Percentiles rank a stretch among this genome's conserved stretches.
Evolutionary conservation across 23 red algal species (phyloP).

Genomic region (Gracilaria gracilis): DNA sequence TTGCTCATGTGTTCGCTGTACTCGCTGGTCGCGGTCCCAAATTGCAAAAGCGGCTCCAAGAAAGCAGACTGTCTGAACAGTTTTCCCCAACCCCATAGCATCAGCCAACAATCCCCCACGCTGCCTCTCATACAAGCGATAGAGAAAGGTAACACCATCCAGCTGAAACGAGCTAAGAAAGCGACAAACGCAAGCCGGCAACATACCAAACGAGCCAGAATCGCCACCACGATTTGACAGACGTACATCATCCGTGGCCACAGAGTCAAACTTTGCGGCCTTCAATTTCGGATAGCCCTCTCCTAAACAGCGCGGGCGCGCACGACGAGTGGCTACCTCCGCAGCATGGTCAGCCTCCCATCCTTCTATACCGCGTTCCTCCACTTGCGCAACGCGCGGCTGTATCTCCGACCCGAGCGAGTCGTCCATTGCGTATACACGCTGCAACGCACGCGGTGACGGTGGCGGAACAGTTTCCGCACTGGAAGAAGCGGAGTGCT

Average conservation of each 20-base stretch:
- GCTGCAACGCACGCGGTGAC: slow-evolving; percentile 44
- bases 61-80: slow-evolving; percentile 74
- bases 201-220: slow-evolving; percentile 12
- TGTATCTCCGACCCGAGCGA: background rate
- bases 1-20: background rate
- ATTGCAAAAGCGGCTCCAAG: slow-evolving; percentile 65
- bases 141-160: slow-evolving; percentile 80
- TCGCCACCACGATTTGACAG: background rate
- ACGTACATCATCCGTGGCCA: background rate
- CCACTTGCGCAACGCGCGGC: slow-evolving; percentile 26
- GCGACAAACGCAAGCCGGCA: slow-evolving; percentile 25
- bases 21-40: slow-evolving; percentile 31
- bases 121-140: slow-evolving; percentile 73
- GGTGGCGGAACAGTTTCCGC: slow-evolving; percentile 66
- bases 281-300: slow-evolving; percentile 37
- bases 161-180: slow-evolving; percentile 72
- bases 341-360: slow-evolving; percentile 35
- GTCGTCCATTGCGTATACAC: slow-evolving; percentile 5
- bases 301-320: background rate
- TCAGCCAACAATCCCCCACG: slow-evolving; percentile 82
- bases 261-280: slow-evolving; percentile 26
- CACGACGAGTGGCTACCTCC: background rate
- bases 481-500: slow-evolving; percentile 26
- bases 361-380: slow-evolving; percentile 47
- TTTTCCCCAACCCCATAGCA: slow-evolving; percentile 95